These are phyloP conservation scores for Blastocrithidia nonstop DNA, from an alignment of 208 protist species.

Conservation along the genomic window DNA sequence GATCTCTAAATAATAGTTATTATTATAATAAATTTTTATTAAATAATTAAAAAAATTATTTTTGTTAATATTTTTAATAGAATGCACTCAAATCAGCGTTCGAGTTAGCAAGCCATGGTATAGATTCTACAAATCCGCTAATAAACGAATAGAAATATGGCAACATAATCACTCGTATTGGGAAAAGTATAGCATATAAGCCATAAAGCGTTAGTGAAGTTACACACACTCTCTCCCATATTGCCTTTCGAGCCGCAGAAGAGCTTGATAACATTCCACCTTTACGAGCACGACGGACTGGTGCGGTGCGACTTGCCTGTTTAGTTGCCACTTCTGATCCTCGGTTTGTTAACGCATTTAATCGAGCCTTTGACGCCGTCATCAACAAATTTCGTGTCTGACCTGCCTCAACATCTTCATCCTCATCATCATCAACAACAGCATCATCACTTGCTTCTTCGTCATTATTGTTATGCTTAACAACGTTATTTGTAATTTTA, in stretches of 20 bases:
- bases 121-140: slow-evolving; percentile 27
- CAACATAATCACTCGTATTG: slow-evolving; percentile 54
- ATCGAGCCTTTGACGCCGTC: slow-evolving; percentile 29
- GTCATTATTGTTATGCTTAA: not conserved
- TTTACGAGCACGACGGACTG: not conserved
- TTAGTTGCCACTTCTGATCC: slow-evolving; percentile 2
- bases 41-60: no score
- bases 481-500: not conserved
- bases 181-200: slow-evolving; percentile 63
- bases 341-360: slow-evolving; percentile 24
- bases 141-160: slow-evolving; percentile 54
- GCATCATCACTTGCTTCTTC: not conserved
- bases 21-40: no score
- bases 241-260: slow-evolving; percentile 20
- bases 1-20: no score
- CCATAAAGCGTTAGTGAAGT: slow-evolving; percentile 32
- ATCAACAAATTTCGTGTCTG: slow-evolving; percentile 15
- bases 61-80: slow-evolving; percentile 1
- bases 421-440: not conserved
- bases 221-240: slow-evolving; percentile 64
- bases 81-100: slow-evolving; percentile 10
- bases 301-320: not conserved
- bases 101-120: slow-evolving; percentile 58
- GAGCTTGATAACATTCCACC: slow-evolving; percentile 1
- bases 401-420: slow-evolving; percentile 1